phyloP scores from a whole-genome alignment of 2,329 filamentous ascomycete genomes.

The Hypoxylon sp. region DNA sequence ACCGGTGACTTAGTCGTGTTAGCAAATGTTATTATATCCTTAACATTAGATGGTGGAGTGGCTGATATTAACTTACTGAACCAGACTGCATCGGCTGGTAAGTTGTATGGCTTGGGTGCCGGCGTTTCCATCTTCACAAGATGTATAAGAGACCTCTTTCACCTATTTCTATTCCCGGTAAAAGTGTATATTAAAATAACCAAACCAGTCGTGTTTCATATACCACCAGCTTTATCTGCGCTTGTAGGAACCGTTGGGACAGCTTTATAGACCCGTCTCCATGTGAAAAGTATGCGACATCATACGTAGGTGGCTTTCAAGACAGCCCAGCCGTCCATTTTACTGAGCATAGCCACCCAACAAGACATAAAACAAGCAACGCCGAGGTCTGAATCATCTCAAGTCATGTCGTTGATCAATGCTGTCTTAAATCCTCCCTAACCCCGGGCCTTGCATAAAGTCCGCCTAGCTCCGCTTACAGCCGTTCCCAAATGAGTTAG shows the following conservation, averaged over 20 bases:
- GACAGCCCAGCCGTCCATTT: background rate
- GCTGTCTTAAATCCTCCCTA: slow-evolving; percentile 5
- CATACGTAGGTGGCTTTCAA: background rate
- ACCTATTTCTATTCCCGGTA: background rate
- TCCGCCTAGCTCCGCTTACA: slow-evolving; percentile 20
- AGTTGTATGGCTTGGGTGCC: slow-evolving; percentile 32
- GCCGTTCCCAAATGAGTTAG: background rate
- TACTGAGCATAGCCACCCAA: background rate
- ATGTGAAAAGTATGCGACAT: background rate
- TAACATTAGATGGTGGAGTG: background rate
- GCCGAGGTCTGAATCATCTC: background rate
- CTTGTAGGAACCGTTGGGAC: background rate
- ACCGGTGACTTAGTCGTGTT: slow-evolving; percentile 47
- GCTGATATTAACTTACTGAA: slow-evolving; percentile 42
- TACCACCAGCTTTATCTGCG: background rate
- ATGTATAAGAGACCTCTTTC: background rate
- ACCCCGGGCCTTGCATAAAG: slow-evolving; percentile 28
- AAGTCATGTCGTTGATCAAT: background rate
- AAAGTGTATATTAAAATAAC: background rate
- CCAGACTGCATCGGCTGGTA: slow-evolving; percentile 49
- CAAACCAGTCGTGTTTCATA: background rate
- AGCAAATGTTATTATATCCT: background rate
- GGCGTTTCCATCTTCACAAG: slow-evolving; percentile 21
- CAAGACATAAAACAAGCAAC: background rate
- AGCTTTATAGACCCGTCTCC: slow-evolving; percentile 10